Conservation (phyloP, 768 basidiomycete genomes). For the Leccinum subtestaceum region DNA sequence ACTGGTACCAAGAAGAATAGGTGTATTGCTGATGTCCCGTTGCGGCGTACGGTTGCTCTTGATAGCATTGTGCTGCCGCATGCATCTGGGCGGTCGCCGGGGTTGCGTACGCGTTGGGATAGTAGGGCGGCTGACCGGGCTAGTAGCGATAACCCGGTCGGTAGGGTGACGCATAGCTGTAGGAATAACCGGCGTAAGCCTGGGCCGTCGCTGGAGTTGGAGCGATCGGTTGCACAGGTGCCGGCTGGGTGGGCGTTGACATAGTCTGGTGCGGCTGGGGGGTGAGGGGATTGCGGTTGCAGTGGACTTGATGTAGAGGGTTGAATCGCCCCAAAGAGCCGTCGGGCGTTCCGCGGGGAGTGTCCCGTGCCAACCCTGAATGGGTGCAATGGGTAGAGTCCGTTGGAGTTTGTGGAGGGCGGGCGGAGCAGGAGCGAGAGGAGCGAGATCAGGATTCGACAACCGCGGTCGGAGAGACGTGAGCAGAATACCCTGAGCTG, state of each 20-base stretch:
- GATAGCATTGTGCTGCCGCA: constrained; percentile 34
- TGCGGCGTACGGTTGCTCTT: constrained; percentile 35
- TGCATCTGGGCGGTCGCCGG: constrained; percentile 27
- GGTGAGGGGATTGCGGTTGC: constrained; percentile 31
- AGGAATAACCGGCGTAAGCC: constrained; percentile 33
- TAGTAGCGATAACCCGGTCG: constrained; percentile 36
- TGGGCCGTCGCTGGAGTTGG: constrained; percentile 28
- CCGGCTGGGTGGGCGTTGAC: constrained; percentile 28
- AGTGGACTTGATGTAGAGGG: constrained; percentile 59
- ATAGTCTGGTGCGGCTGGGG: constrained; percentile 28
- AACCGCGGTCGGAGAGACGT: constrained; percentile 68
- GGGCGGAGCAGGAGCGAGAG: constrained; percentile 61
- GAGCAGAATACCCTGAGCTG: constrained; percentile 76
- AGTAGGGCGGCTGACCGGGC: constrained; percentile 34
- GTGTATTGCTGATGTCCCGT: constrained; percentile 40
- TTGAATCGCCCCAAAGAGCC: constrained; percentile 73
- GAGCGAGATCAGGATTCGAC: constrained; percentile 38
- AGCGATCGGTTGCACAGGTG: constrained; percentile 23
- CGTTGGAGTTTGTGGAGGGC: constrained; percentile 67
- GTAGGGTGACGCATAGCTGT: constrained; percentile 36
- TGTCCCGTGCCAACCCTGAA: constrained; percentile 69
- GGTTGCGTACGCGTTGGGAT: constrained; percentile 28
- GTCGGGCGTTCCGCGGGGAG: constrained; percentile 53
- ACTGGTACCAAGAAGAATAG: constrained; percentile 45
- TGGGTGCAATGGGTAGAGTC: constrained; percentile 52